Percentiles rank a stretch among this genome's conserved stretches.
These are phyloP conservation scores for Solanum chacoense DNA, from an alignment of 305 asterid genomes.

Conservation along the genomic window DNA sequence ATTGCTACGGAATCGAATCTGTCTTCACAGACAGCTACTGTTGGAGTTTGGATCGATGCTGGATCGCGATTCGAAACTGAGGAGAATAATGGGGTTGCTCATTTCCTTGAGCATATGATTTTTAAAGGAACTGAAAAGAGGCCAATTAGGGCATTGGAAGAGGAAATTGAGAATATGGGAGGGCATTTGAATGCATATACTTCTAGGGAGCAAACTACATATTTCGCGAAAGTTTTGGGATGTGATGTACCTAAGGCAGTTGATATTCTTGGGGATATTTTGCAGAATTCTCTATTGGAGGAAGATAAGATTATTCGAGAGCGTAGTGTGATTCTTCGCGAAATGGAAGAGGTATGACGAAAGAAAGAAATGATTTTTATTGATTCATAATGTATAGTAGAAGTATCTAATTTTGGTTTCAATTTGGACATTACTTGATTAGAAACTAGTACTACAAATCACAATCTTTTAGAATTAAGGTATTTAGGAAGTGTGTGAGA, in stretches of 20 bases:
- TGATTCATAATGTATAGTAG: neutral
- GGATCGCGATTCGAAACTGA: constrained; percentile 16
- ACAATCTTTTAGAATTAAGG: neutral
- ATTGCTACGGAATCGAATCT: constrained; percentile 17
- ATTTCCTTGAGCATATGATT: constrained; percentile 17
- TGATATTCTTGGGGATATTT: constrained; percentile 10
- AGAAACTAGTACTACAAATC: neutral
- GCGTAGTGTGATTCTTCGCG: constrained; percentile 12
- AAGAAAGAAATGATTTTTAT: neutral
- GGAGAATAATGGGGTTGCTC: constrained; percentile 10
- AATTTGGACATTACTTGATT: neutral
- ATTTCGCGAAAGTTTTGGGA: constrained; percentile 3
- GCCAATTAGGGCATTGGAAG: constrained; percentile 3
- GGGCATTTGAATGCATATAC: constrained; percentile 16
- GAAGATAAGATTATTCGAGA: constrained; percentile 6
- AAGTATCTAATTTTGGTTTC: neutral
- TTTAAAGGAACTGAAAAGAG: constrained; percentile 18
- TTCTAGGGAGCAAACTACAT: constrained; percentile 11
- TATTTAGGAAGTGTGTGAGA: neutral
- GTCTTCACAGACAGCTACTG: constrained; percentile 7
- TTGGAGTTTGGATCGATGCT: constrained; percentile 15
- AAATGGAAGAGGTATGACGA: constrained; percentile 12
- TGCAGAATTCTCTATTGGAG: constrained; percentile 16
- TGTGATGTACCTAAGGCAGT: constrained; percentile 6
- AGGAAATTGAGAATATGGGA: constrained; percentile 21